Base-by-base conservation (phyloP, 495 filamentous ascomycete species). In the Talaromyces stipitatus region DNA sequence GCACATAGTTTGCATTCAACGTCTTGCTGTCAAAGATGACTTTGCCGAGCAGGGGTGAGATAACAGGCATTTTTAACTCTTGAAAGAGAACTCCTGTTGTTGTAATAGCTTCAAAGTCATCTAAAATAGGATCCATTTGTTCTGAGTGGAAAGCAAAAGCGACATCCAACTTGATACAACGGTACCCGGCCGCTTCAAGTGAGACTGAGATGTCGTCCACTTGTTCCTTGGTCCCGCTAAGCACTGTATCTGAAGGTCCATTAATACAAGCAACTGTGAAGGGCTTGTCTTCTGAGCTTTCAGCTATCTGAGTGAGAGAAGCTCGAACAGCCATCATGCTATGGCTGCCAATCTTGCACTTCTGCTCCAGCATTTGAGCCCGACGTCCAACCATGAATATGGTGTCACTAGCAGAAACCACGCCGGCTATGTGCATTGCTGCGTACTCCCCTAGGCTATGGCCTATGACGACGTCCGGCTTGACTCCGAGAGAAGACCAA, bases 211-310 rank as follows among this genome's bases (percentile, higher is more conserved):
- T 63, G 78, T 86, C 82, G 3, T 66, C 60, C n/a, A 77, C 69
- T 1, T 82, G 71, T 0, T 63, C 58, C 5, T 65, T 62, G 8
- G 69, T 59, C n/a, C 85, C 85, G 48, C 79, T 79, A 22, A 89
- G 64, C 2, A 89, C 86, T 0, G 81, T 85, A 55, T 85, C 83
- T n/a, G 71, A 62, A 0, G 77, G 78, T 2, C 80, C 78, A 51
- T 90, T 90, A 58, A 83, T 74, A 66, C 85, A 90, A 12, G 84
- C 78, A 46, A 87, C 62, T 18, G 81, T 14, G 68, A 71, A 32
- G 80, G 68, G 11, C 12, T 50, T 54, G 30, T 22, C 55, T 0
- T 4, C 33, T 3, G 16, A 61, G 51, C 23, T 54, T 53, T 46
- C 60, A n/a, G 23, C 58, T 6, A 70, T 58, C 4, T 60, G 54